These are phyloP conservation scores for Monosporascus sp. DNA, from an alignment of 2,329 filamentous ascomycete species.

Conservation along the genomic window DNA sequence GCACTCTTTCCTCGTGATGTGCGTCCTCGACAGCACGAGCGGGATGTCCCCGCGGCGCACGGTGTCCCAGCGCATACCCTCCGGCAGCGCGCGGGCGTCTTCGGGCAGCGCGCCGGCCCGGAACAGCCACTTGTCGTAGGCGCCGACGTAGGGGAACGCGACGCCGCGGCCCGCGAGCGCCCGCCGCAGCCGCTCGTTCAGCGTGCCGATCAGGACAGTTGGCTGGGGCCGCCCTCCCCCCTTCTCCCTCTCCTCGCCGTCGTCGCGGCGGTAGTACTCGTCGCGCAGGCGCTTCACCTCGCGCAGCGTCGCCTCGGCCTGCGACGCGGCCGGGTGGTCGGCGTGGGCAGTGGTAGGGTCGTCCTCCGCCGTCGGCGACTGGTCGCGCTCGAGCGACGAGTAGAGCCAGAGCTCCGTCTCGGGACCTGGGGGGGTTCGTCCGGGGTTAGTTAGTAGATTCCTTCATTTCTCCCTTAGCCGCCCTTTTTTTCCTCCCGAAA, in stretches of 20 bases:
- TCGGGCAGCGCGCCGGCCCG: slow-evolving; percentile 37
- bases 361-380: slow-evolving; percentile 10
- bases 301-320: slow-evolving; percentile 9
- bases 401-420: slow-evolving; percentile 65
- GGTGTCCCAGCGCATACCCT: slow-evolving; percentile 50
- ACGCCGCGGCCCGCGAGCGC: slow-evolving; percentile 26
- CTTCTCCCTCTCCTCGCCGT: slow-evolving; percentile 22
- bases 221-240: slow-evolving; percentile 17
- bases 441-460: neutral
- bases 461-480: neutral
- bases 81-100: slow-evolving; percentile 27
- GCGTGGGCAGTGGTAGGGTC: neutral
- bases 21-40: slow-evolving; percentile 48
- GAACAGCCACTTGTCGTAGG: slow-evolving; percentile 56
- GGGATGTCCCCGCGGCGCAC: slow-evolving; percentile 47
- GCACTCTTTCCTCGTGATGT: slow-evolving; percentile 50
- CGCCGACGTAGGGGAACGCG: slow-evolving; percentile 18
- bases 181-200: slow-evolving; percentile 31
- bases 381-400: slow-evolving; percentile 38
- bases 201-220: slow-evolving; percentile 33
- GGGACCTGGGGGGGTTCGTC: slow-evolving; percentile 26
- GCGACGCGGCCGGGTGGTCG: neutral
- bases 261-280: slow-evolving; percentile 10
- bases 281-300: slow-evolving; percentile 17
- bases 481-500: neutral